Conservation (phyloP, 495 filamentous ascomycete species). For the Hypoxylon subgilvum region DNA sequence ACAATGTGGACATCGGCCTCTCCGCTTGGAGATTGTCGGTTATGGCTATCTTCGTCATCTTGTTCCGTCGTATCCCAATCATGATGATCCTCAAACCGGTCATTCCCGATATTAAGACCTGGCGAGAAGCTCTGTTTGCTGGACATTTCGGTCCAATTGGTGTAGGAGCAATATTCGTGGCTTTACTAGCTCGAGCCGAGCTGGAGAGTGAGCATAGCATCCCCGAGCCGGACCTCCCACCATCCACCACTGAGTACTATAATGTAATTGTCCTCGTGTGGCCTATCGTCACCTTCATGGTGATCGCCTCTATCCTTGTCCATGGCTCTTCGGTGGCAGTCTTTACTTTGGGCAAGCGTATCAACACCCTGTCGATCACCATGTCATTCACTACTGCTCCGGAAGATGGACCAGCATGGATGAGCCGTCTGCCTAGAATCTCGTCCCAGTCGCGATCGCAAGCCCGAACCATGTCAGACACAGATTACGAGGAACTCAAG, state of each 20-base stretch:
- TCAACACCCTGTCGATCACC: constrained; percentile 94
- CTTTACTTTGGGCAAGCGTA: constrained; percentile 96
- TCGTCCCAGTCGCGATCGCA: constrained; percentile 85
- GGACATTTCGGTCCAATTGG: constrained; percentile 99
- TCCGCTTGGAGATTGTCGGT: constrained; percentile 88
- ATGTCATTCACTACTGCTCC: constrained; percentile 92
- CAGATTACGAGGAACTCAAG: constrained; percentile 60
- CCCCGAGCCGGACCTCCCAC: constrained; percentile 68
- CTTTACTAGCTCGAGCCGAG: constrained; percentile 88
- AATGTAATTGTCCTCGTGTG: constrained; percentile 83
- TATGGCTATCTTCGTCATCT: constrained; percentile 87
- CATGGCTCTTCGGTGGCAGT: constrained; percentile 98
- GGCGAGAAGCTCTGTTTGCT: constrained; percentile 96
- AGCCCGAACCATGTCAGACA: constrained; percentile 70
- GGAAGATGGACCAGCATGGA: constrained; percentile 91
- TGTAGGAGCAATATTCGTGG: constrained; percentile 95
- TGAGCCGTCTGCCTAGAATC: constrained; percentile 91
- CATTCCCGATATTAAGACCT: constrained; percentile 97
- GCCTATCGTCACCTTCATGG: constrained; percentile 94
- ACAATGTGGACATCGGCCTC: constrained; percentile 70
- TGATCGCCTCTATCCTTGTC: constrained; percentile 91
- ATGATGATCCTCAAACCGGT: constrained; percentile 92
- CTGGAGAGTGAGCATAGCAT: constrained; percentile 75
- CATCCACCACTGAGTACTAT: constrained; percentile 59
- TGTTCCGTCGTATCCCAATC: constrained; percentile 95